phyloP scores from a whole-genome alignment of 495 filamentous ascomycete species.

The Talaromyces borbonicus region DNA sequence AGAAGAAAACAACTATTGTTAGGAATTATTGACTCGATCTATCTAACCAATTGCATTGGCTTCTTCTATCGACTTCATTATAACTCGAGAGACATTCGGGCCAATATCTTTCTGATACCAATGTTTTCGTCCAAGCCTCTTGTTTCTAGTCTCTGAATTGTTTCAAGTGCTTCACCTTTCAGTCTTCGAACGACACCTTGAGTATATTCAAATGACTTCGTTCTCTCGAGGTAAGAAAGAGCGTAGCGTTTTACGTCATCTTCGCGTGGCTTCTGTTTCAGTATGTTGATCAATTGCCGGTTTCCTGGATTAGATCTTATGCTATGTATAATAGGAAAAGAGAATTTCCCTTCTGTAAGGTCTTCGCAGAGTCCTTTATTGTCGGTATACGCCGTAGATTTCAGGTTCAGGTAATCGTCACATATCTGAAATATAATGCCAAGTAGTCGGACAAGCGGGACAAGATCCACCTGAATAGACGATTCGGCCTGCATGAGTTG shows the following conservation, averaged over 20 bases:
- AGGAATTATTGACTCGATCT: no score
- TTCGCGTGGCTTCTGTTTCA: constrained; percentile 78
- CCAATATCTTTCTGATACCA: neutral
- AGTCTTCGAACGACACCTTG: constrained; percentile 57
- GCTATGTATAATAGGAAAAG: constrained; percentile 85
- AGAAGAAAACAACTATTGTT: no score
- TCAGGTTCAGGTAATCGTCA: constrained; percentile 78
- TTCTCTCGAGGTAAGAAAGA: constrained; percentile 66
- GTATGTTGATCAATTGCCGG: constrained; percentile 76
- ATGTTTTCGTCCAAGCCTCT: neutral
- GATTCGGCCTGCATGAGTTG: constrained; percentile 17
- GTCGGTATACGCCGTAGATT: constrained; percentile 45
- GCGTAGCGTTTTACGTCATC: constrained; percentile 86
- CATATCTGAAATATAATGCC: constrained; percentile 78
- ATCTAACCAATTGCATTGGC: no score
- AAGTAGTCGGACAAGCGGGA: constrained; percentile 29
- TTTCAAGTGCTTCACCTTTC: constrained; percentile 50
- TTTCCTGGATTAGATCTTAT: constrained; percentile 73
- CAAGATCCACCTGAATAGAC: neutral
- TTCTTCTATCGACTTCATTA: no score
- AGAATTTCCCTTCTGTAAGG: constrained; percentile 85
- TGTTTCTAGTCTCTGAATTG: constrained; percentile 55
- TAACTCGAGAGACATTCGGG: neutral
- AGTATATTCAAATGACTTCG: constrained; percentile 82
- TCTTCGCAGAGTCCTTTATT: constrained; percentile 86